Evolutionary conservation across 768 basidiomycete species (phyloP).

Genomic region (Lentinula sp.): DNA sequence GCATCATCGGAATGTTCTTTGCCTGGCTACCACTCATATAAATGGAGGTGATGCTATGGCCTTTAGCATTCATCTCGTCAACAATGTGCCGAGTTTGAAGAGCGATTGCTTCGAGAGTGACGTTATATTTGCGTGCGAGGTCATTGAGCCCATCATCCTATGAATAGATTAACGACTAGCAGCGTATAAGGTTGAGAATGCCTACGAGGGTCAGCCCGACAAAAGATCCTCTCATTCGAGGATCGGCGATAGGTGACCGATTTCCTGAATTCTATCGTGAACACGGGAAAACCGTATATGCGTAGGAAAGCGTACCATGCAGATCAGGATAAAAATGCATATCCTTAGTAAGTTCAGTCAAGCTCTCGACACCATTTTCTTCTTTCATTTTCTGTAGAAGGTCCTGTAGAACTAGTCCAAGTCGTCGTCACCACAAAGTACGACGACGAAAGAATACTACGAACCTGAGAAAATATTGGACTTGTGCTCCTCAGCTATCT

Average conservation of each 20-base stretch:
- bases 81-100: slow-evolving; percentile 94
- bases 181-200: not conserved
- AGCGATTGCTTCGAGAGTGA: slow-evolving; percentile 89
- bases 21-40: slow-evolving; percentile 95
- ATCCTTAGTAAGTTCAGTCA: slow-evolving; percentile 85
- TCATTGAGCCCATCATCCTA: slow-evolving; percentile 71
- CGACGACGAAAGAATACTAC: slow-evolving; percentile 9
- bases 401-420: slow-evolving; percentile 58
- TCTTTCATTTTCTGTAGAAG: slow-evolving; percentile 59
- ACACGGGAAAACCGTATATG: not conserved
- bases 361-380: slow-evolving; percentile 48
- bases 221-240: slow-evolving; percentile 91
- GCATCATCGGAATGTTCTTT: slow-evolving; percentile 84
- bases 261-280: slow-evolving; percentile 54
- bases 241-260: slow-evolving; percentile 92
- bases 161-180: not conserved
- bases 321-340: slow-evolving; percentile 95
- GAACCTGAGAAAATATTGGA: slow-evolving; percentile 55
- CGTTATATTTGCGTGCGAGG: slow-evolving; percentile 85
- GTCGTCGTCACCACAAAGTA: not conserved
- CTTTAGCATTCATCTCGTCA: slow-evolving; percentile 78
- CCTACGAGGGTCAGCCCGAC: slow-evolving; percentile 75
- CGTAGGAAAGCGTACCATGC: slow-evolving; percentile 51
- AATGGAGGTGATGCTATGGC: slow-evolving; percentile 76
- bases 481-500: slow-evolving; percentile 51